These are phyloP conservation scores for Gynandropsis gynandra DNA, from an alignment of 345 rosid genomes.

Conservation along the genomic window DNA sequence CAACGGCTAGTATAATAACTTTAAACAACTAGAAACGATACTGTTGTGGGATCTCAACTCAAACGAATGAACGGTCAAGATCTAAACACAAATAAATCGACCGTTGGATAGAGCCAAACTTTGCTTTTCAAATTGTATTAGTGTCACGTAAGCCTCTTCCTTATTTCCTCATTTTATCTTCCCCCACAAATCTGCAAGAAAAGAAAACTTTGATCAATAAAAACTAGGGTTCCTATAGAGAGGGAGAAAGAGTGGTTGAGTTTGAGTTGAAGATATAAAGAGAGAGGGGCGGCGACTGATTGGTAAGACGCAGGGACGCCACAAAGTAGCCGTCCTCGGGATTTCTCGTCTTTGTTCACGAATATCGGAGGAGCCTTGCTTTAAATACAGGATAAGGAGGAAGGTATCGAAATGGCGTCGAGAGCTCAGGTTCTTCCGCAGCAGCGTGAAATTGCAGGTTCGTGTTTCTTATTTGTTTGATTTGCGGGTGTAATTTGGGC, in stretches of 20 bases:
- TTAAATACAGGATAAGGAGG: slow-evolving; percentile 27
- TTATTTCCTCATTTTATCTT: no score
- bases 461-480: not conserved
- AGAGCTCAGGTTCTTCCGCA: slow-evolving; percentile 29
- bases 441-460: slow-evolving; percentile 32
- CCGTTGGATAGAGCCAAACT: no score
- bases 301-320: slow-evolving; percentile 37
- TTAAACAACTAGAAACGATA: no score
- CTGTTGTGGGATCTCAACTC: no score
- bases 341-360: slow-evolving; percentile 45
- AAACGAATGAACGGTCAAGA: no score
- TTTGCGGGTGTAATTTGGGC: not conserved
- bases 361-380: slow-evolving; percentile 51
- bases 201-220: not conserved
- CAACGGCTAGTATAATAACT: slow-evolving; percentile 27
- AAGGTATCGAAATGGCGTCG: slow-evolving; percentile 38
- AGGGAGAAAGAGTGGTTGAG: not conserved
- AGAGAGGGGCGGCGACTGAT: slow-evolving; percentile 42
- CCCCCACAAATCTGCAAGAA: no score
- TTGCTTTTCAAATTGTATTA: no score
- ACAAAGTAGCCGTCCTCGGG: slow-evolving; percentile 55
- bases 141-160: no score
- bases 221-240: not conserved
- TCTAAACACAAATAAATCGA: no score
- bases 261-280: no score